Evolutionary conservation across 257 asterid species (phyloP).

Genomic region (Fraxinus cuspidata): DNA sequence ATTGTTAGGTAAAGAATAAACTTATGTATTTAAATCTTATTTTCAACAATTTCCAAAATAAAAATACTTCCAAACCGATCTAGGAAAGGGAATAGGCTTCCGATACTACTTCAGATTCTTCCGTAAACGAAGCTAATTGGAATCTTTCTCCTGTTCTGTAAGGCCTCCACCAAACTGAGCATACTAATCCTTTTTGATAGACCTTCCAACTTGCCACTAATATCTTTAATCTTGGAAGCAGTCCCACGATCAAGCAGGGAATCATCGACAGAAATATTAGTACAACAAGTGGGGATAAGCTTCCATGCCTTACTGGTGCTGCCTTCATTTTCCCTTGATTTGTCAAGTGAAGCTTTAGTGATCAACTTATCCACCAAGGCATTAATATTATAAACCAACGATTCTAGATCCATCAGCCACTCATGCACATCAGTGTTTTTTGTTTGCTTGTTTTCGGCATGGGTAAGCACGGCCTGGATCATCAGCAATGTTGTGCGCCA

Average conservation of each 20-base stretch:
- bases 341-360: slow-evolving; percentile 3
- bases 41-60: too few relatives aligned
- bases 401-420: slow-evolving; percentile 27
- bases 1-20: too few relatives aligned
- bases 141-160: background rate
- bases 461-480: slow-evolving; percentile 16
- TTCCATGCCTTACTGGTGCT: background rate
- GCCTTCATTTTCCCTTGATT: background rate
- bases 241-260: background rate
- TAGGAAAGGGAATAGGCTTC: too few relatives aligned
- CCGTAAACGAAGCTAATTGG: too few relatives aligned
- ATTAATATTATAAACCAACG: slow-evolving; percentile 23
- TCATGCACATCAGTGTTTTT: slow-evolving; percentile 20
- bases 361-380: slow-evolving; percentile 27
- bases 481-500: background rate
- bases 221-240: background rate
- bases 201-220: background rate
- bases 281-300: slow-evolving; percentile 20
- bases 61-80: too few relatives aligned
- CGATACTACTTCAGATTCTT: too few relatives aligned
- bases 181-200: background rate
- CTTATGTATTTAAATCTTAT: too few relatives aligned
- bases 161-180: background rate
- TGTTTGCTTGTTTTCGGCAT: slow-evolving; percentile 4
- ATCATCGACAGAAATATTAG: background rate